A percentile compares a stretch with the other conserved stretches of the same genome.
phyloP scores from a whole-genome alignment of 208 protist genomes.

The Acanthamoeba healyi region DNA sequence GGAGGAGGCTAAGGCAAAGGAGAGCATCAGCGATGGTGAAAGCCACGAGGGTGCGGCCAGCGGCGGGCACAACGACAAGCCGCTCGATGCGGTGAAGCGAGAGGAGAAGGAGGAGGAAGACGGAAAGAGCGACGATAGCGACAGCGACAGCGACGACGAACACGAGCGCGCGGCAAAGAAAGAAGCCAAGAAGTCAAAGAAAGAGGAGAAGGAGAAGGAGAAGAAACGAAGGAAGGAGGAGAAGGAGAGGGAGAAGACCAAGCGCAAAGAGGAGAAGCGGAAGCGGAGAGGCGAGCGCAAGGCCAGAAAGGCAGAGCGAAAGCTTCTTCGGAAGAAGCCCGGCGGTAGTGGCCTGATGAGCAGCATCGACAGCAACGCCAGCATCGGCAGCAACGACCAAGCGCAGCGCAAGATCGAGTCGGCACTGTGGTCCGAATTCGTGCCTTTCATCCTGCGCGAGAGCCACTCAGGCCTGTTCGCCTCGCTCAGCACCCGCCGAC shows the following conservation, averaged over 20 bases:
- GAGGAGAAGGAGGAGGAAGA: not conserved
- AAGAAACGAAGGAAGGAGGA: not conserved
- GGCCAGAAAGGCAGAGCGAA: slow-evolving; percentile 1
- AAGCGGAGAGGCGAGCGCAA: not conserved
- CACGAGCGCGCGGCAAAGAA: not conserved
- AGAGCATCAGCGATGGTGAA: not conserved
- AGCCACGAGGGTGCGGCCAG: not conserved
- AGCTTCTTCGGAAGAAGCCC: not conserved
- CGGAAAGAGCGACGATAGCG: not conserved
- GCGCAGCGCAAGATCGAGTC: not conserved
- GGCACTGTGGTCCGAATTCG: slow-evolving; percentile 26
- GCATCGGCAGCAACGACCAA: not conserved
- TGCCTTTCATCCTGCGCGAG: slow-evolving; percentile 30
- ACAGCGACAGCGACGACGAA: not conserved
- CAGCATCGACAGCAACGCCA: not conserved
- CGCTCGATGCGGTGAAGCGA: not conserved
- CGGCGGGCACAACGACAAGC: not conserved
- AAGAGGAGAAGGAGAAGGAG: slow-evolving; percentile 16
- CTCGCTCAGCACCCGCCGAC: not conserved
- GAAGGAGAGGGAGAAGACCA: not conserved
- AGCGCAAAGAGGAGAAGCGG: slow-evolving; percentile 28
- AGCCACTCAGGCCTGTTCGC: slow-evolving; percentile 8
- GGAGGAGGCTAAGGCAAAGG: not conserved
- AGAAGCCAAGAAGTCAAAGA: not conserved
- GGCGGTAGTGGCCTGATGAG: not conserved